Evolutionary conservation across 495 filamentous ascomycete species (phyloP).

Genomic region (Penicillium arizonense): DNA sequence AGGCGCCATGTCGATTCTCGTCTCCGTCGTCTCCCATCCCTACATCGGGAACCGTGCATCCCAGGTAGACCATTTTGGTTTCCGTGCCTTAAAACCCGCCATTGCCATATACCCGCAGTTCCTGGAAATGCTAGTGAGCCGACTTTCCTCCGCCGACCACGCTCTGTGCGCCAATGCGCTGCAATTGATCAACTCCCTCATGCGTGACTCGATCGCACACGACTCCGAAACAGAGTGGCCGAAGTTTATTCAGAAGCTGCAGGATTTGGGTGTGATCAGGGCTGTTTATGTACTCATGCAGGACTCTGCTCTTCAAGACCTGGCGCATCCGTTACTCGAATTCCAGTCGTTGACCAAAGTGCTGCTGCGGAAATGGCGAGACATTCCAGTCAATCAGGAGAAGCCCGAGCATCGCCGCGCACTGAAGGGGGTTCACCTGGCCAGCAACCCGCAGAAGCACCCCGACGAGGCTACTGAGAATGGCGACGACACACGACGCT

Average conservation of each 20-base stretch:
- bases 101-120: slow-evolving; percentile 90
- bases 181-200: slow-evolving; percentile 91
- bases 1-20: slow-evolving; percentile 94
- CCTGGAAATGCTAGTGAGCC: slow-evolving; percentile 86
- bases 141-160: slow-evolving; percentile 91
- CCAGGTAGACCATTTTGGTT: slow-evolving; percentile 66
- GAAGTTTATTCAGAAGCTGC: slow-evolving; percentile 87
- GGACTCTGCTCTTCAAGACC: slow-evolving; percentile 86
- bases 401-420: slow-evolving; percentile 85
- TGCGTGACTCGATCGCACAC: slow-evolving; percentile 88
- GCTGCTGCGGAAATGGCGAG: slow-evolving; percentile 85
- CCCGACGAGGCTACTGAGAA: slow-evolving; percentile 30
- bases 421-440: slow-evolving; percentile 77
- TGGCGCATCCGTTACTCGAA: slow-evolving; percentile 87
- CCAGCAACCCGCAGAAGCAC: slow-evolving; percentile 67
- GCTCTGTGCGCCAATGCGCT: slow-evolving; percentile 94
- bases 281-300: slow-evolving; percentile 92
- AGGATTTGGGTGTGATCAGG: slow-evolving; percentile 91
- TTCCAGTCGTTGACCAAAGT: slow-evolving; percentile 93
- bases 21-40: slow-evolving; percentile 86
- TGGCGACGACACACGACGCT: slow-evolving; percentile 52
- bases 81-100: slow-evolving; percentile 87
- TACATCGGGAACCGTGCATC: slow-evolving; percentile 43
- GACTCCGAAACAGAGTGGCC: slow-evolving; percentile 83
- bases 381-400: slow-evolving; percentile 79